phyloP scores from a whole-genome alignment of 1,284 basidiomycete genomes.

The Fistulina hepatica region DNA sequence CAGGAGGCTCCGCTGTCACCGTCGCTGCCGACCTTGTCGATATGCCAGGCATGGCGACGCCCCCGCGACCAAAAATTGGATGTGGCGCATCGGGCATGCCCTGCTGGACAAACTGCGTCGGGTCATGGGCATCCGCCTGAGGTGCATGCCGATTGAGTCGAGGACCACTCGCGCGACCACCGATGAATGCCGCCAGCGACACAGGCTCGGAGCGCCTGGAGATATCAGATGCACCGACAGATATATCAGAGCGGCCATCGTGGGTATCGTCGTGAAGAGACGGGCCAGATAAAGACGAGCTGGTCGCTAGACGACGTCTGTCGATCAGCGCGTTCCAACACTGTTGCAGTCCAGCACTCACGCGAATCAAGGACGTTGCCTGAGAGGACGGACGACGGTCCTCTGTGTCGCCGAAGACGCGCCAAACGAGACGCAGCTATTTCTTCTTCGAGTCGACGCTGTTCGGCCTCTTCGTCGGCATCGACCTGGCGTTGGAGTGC shows the following conservation, averaged over 20 bases:
- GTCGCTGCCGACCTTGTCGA: constrained; percentile 16
- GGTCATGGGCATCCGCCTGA: constrained; percentile 55
- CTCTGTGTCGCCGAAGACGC: constrained; percentile 48
- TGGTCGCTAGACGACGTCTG: constrained; percentile 17
- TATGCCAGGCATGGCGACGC: constrained; percentile 65
- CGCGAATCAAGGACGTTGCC: too few species aligned
- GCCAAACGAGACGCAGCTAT: constrained; percentile 62
- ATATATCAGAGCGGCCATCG: too few species aligned
- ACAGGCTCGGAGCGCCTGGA: constrained; percentile 32
- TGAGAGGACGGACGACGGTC: too few species aligned
- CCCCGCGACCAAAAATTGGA: constrained; percentile 62
- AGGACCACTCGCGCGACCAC: constrained; percentile 60
- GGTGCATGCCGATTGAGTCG: constrained; percentile 58
- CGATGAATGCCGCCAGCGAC: constrained; percentile 70
- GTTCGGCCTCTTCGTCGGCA: constrained; percentile 65
- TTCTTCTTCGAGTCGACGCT: constrained; percentile 62
- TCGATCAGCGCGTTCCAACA: constrained; percentile 14
- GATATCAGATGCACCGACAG: too few species aligned
- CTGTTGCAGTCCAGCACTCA: constrained; percentile 7
- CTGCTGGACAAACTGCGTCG: constrained; percentile 55
- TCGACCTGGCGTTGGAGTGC: constrained; percentile 69
- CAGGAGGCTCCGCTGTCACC: constrained; percentile 9
- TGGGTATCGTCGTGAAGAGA: too few species aligned
- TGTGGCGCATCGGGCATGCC: constrained; percentile 42
- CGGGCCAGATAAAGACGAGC: too few species aligned